Conservation (phyloP, 1,284 basidiomycete genomes). For the Malassezia sympodialis region DNA sequence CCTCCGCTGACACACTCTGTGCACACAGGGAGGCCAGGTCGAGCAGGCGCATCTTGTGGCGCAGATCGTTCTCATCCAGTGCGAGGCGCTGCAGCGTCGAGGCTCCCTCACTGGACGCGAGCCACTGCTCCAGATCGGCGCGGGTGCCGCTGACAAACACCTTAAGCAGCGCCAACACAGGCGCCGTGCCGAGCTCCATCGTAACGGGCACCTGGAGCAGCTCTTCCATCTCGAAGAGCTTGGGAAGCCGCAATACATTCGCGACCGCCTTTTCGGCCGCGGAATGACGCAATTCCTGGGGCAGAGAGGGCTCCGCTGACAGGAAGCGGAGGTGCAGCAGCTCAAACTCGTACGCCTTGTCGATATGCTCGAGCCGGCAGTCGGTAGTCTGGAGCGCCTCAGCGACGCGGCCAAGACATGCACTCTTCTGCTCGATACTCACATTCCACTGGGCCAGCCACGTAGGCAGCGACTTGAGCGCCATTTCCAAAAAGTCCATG, state of each 20-base stretch:
- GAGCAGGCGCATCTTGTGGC: conserved; percentile 41
- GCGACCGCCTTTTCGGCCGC: conserved; percentile 35
- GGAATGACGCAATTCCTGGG: conserved; percentile 13
- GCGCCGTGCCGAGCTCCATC: conserved; percentile 22
- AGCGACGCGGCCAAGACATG: conserved; percentile 29
- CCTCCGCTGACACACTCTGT: conserved; percentile 31
- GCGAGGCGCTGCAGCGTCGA: conserved; percentile 22
- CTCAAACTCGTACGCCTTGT: conserved; percentile 35
- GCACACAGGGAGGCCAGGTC: conserved; percentile 42
- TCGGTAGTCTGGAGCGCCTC: conserved; percentile 29
- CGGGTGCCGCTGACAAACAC: conserved; percentile 35
- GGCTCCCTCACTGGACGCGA: conserved; percentile 1
- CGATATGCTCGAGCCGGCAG: conserved; percentile 26
- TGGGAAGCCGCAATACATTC: conserved; percentile 34
- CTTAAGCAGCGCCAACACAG: conserved; percentile 33
- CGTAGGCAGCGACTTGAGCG: conserved; percentile 28
- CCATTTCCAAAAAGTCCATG: conserved; percentile 33
- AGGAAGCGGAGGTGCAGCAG: conserved; percentile 41
- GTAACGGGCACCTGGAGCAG: conserved; percentile 32
- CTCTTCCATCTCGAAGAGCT: conserved; percentile 42
- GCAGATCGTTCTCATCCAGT: conserved; percentile 22
- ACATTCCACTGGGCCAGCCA: conserved; percentile 44
- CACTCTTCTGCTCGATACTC: conserved; percentile 23
- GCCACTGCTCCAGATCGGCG: conserved; percentile 27
- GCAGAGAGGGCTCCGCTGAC: conserved; percentile 15